phyloP scores from a whole-genome alignment of 768 basidiomycete genomes.

The Leucosporidium yakuticum region DNA sequence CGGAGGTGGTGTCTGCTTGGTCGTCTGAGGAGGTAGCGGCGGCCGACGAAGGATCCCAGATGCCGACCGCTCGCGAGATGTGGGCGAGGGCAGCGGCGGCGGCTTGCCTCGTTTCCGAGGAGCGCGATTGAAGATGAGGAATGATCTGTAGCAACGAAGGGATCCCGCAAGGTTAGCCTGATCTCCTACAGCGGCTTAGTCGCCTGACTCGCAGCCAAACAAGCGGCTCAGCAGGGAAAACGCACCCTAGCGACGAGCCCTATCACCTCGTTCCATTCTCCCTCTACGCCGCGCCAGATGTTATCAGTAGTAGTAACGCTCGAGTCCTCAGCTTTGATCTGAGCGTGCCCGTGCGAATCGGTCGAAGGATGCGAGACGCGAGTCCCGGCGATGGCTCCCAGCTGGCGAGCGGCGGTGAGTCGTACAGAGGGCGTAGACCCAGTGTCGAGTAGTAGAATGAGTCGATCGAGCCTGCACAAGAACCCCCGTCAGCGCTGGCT shows the following conservation, averaged over 20 bases:
- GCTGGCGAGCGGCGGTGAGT: constrained; percentile 91
- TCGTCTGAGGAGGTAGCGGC: constrained; percentile 7
- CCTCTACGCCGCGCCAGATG: constrained; percentile 38
- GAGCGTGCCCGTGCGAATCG: constrained; percentile 34
- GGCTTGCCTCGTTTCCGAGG: constrained; percentile 84
- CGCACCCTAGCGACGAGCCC: constrained; percentile 80
- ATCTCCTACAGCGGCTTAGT: no score
- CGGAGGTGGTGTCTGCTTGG: constrained; percentile 35
- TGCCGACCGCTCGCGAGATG: constrained; percentile 73
- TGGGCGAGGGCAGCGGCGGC: constrained; percentile 82
- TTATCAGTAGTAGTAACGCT: constrained; percentile 2
- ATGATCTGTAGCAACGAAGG: constrained; percentile 56
- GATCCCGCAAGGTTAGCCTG: background rate
- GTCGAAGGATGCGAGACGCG: constrained; percentile 55
- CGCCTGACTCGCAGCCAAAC: no score
- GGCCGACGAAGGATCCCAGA: constrained; percentile 53
- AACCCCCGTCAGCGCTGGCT: background rate
- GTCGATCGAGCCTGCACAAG: constrained; percentile 69
- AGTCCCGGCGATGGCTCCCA: constrained; percentile 83
- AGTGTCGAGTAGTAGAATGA: constrained; percentile 89
- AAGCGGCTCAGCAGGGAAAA: no score
- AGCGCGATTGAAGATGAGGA: constrained; percentile 83
- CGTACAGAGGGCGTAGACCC: constrained; percentile 85
- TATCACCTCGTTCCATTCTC: constrained; percentile 83
- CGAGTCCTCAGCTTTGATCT: constrained; percentile 20